Base-by-base conservation (phyloP, 169 alveolate genomes). In the Cryptosporidium meleagridis region DNA sequence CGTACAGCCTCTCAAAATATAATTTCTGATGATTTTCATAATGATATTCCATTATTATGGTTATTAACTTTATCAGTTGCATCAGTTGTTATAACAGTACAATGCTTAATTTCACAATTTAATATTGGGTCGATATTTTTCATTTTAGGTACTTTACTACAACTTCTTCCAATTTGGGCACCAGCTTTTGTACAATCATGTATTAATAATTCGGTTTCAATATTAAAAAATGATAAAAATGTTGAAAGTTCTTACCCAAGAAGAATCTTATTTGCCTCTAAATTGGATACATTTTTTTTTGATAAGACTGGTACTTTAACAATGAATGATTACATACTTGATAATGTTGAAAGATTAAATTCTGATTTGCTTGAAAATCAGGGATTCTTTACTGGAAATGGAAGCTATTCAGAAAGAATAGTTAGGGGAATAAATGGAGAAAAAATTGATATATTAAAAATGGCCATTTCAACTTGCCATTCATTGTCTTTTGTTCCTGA, bases 151-250 rank as follows among this genome's bases (percentile, higher is more conserved):
- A 80, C 87, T 45, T 80, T 65, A 37, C 37, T 80, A 67, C 87
- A 80, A 44, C 52, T 80, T 18, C 29, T 80, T 7, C 87, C 87
- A 29, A 80, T 80, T 39, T 80, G 87, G 87, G 87, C 87, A 41
- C 87, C 87, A 16, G 75, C 87, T 3, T 61, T 29, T 41, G 87
- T 80, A 61, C 73, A 37, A 10, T 62, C 73, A 0, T 61, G 69
- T 4, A 62, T 80, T 31, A 80, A 80, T 44, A 41, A 0, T 55
- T 80, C 87, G 2, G 44, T 44, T 35, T 37, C 45, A n/a, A 29
- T 41, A 18, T 44, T 80, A 23, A 65, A 62, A 39, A 80, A 23
- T 31, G 9, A 62, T 31, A 39, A 21, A 33, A 26, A 23, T 21
- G 44, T 80, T 23, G 59, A 45, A n/a, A 61, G 69, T 26, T 80